Evolutionary conservation across 108 stramenopile genomes (phyloP), one percentile per base, ranked within the genome.

Genomic region (Cyclotella baltica): DNA sequence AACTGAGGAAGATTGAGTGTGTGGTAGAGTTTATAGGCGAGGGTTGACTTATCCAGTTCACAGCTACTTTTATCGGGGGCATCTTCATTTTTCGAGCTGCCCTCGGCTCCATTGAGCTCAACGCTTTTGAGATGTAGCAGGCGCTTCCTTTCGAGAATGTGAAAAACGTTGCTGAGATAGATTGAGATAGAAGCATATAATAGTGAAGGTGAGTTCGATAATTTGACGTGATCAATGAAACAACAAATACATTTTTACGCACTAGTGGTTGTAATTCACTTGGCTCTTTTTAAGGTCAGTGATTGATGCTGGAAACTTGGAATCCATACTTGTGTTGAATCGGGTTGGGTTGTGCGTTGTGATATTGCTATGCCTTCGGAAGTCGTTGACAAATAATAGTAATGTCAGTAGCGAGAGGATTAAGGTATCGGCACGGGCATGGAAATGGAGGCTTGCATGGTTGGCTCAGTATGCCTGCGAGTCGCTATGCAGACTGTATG

Each of bases 91-190:
- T 29, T 27, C 4, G 43, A 8, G 61, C 2, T 23, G 1, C 1
- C 55, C 11, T 6, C 25, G 25, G 28, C 15, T 10, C 19, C 29
- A 40, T 9, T 13, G 25, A 27, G 23, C 13, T 47, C 46, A 29
- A 43, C 19, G 3, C 43, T 20, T 13, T 55, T 37, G 10, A 46
- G 30, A 5, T 62, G 43, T 23, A 72, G 72, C 36, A 72, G 72
- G 28, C 38, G 59, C 31, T 62, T 53, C 15, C 72, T 58, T 33
- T 72, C 72, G n/a, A 72, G 72, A 34, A 72, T 72, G 43, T 57
- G 37, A 46, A 61, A 72, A 37, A 72, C 48, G 59, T 72, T 72
- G 30, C n/a, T n/a, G n/a, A n/a, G n/a, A n/a, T n/a, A n/a, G n/a
- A n/a, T n/a, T n/a, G n/a, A n/a, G n/a, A n/a, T n/a, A n/a, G n/a